phyloP scores from a whole-genome alignment of 495 filamentous ascomycete genomes.

The Penicillium longicatenatum region DNA sequence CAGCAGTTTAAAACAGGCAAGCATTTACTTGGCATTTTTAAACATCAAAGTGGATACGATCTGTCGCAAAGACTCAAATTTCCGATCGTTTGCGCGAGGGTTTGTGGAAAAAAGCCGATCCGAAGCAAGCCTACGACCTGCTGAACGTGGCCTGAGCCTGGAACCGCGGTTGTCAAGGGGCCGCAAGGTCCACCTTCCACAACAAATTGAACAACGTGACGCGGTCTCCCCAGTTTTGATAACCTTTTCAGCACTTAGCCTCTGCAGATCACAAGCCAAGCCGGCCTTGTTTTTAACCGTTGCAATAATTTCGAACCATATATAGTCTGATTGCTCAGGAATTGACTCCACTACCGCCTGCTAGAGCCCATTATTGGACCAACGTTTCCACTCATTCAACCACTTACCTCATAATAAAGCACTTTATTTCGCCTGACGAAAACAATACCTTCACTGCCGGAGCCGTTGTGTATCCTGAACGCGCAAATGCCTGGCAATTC shows the following conservation, averaged over 20 bases:
- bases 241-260: not conserved
- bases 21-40: not conserved
- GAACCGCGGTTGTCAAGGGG: not conserved
- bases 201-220: not conserved
- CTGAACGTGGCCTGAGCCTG: not conserved
- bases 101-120: not conserved
- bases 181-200: not conserved
- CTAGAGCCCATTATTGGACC: not conserved
- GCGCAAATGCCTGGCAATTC: not conserved
- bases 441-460: not conserved
- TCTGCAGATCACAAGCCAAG: slow-evolving; percentile 15
- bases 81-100: not conserved
- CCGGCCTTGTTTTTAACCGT: slow-evolving; percentile 20
- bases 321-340: slow-evolving; percentile 1
- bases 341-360: not conserved
- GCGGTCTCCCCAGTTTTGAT: slow-evolving; percentile 10
- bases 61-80: not conserved
- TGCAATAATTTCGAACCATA: not conserved
- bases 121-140: not conserved
- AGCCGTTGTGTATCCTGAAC: not conserved
- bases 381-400: not conserved
- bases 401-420: not conserved
- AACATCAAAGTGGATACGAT: not conserved
- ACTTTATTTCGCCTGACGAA: not conserved
- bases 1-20: too few species aligned